Base-by-base conservation (phyloP, 2,329 filamentous ascomycete genomes). In the Nigrospora osmanthi region DNA sequence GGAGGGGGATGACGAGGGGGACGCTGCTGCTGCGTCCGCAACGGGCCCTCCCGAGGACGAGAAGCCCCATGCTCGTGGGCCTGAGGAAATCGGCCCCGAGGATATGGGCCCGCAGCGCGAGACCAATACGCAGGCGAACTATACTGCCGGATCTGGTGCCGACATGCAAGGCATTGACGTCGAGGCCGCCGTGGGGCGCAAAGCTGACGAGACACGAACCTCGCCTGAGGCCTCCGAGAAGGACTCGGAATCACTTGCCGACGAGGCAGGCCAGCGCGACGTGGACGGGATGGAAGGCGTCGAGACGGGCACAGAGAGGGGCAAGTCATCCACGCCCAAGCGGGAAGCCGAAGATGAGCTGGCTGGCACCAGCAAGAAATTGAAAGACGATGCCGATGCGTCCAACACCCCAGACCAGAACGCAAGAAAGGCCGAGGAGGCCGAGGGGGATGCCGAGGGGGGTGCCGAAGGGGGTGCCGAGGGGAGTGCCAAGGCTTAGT, bases 1-100 rank as follows among this genome's bases (percentile, higher is more conserved):
- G 50, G 54, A 50, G 49, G 54, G 53, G 46, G 52, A 62, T 36
- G 44, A 47, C 42, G 60, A 62, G 47, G 54, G 44, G 34, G 49
- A 52, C 35, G 55, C 39, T 52, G 52, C 11, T 50, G 62, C 66
- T 14, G 57, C 62, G 40, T 51, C 65, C 49, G 59, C 73, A 44
- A 64, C 69, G 30, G 52, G 47, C 34, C 64, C 68, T 30, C 75
- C 77, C 14, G 73, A 78, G 7, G 75, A 78, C 9, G 83, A 87
- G 47, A 73, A 81, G 43, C 87, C 89, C 6, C 89, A 95, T 64
- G 89, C 87, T 1, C 77, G 89, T 35, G 91, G 91, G 0, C 93
- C 93, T 0, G 81, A 88, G 30, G 76, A 88, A 54, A 85, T 97
- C 42, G 91, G 90, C 5, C 81, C 89, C 47, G 82, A 87, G 54